Evolutionary conservation across 768 basidiomycete species (phyloP).

Genomic region (Neoboletus subvelutipes): DNA sequence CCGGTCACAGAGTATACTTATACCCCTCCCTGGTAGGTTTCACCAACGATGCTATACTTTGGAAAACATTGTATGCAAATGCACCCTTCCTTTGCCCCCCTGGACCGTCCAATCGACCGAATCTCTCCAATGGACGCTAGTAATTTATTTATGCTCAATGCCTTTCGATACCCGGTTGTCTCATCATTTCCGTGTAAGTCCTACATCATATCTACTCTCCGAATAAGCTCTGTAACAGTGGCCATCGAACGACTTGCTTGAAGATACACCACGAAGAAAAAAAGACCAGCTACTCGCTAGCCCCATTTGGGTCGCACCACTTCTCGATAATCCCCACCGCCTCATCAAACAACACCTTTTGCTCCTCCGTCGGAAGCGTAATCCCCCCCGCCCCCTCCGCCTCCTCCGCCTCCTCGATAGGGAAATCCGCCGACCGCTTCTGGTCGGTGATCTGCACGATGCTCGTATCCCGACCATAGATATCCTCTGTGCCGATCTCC

Average conservation of each 20-base stretch:
- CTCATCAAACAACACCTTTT: slow-evolving; percentile 66
- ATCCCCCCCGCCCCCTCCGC: slow-evolving; percentile 46
- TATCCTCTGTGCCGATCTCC: slow-evolving; percentile 60
- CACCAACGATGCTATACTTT: neutral
- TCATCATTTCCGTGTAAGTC: too few relatives aligned
- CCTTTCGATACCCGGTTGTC: too few relatives aligned
- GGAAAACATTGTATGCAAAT: neutral
- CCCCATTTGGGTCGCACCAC: too few relatives aligned
- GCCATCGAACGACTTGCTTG: too few relatives aligned
- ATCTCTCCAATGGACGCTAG: neutral
- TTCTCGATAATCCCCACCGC: slow-evolving; percentile 67
- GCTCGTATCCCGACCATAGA: slow-evolving; percentile 68
- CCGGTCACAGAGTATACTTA: neutral
- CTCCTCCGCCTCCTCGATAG: slow-evolving; percentile 51
- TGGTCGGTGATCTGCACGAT: slow-evolving; percentile 49
- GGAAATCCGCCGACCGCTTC: neutral
- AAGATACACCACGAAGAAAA: too few relatives aligned
- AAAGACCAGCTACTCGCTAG: too few relatives aligned
- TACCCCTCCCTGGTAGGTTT: slow-evolving; percentile 1
- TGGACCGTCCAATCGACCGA: neutral
- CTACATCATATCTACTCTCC: too few relatives aligned
- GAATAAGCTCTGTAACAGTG: too few relatives aligned
- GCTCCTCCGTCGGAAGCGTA: slow-evolving; percentile 52
- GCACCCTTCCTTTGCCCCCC: neutral
- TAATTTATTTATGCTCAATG: too few relatives aligned